A percentile compares a stretch with the other conserved stretches of the same genome.
These are phyloP conservation scores for Irpex sp. DNA, from an alignment of 1,284 basidiomycete genomes.

Conservation along the genomic window DNA sequence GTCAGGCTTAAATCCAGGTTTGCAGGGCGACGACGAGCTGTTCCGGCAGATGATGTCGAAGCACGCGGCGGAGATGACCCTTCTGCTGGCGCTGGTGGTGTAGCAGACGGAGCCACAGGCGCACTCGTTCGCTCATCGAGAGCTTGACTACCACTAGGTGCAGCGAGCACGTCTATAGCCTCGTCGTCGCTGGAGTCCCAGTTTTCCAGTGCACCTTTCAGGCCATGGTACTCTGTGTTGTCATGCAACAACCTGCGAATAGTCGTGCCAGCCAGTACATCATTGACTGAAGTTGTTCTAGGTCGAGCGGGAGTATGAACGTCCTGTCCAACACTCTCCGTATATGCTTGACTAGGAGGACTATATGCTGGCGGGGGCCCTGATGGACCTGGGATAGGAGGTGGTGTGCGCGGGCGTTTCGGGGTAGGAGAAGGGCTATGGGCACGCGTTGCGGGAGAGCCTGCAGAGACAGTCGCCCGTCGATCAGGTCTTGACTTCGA, in stretches of 20 bases:
- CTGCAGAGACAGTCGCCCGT: conserved; percentile 22
- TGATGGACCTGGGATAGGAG: conserved; percentile 28
- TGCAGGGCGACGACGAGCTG: conserved; percentile 49
- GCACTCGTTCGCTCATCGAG: conserved; percentile 76
- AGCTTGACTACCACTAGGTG: conserved; percentile 73
- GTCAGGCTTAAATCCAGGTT: conserved; percentile 58
- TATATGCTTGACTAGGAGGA: conserved; percentile 20
- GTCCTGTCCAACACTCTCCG: background rate
- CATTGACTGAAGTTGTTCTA: conserved; percentile 54
- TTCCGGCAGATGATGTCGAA: conserved; percentile 23
- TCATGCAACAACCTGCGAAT: conserved; percentile 25
- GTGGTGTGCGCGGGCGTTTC: conserved; percentile 10
- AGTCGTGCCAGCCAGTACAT: conserved; percentile 49
- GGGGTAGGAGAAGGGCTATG: conserved; percentile 17
- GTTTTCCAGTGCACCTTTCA: conserved; percentile 55
- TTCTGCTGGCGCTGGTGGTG: conserved; percentile 14
- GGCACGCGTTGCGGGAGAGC: conserved; percentile 14
- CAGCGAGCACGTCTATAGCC: conserved; percentile 75
- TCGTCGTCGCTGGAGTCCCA: conserved; percentile 79
- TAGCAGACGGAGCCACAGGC: conserved; percentile 21
- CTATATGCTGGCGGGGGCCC: conserved; percentile 57
- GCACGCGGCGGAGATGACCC: conserved; percentile 26
- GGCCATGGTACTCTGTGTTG: conserved; percentile 25
- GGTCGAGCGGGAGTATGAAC: conserved; percentile 29
- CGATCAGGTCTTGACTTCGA: conserved; percentile 20